These are phyloP conservation scores for Butyriboletus loyo DNA, from an alignment of 768 basidiomycete species.

Conservation along the genomic window DNA sequence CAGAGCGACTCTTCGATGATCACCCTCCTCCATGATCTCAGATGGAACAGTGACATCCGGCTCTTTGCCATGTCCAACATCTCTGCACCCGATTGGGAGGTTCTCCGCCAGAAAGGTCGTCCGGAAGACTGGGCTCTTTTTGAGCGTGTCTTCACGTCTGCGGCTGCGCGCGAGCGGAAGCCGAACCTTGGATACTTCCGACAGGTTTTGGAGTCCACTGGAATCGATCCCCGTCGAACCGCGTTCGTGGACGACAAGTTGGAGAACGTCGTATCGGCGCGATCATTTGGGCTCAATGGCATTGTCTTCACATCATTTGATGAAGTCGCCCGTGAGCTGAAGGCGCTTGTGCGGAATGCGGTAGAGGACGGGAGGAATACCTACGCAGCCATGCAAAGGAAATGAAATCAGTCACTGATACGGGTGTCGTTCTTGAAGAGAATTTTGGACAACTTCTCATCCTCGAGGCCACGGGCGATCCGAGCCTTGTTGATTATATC, in stretches of 20 bases:
- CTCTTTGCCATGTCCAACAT: constrained; percentile 25
- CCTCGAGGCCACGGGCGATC: constrained; percentile 15
- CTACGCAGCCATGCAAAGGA: constrained; percentile 9
- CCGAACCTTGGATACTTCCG: constrained; percentile 20
- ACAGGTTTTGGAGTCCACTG: constrained; percentile 14
- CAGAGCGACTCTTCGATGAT: constrained; percentile 14
- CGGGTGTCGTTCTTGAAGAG: constrained; percentile 16
- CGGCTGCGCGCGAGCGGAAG: constrained; percentile 14
- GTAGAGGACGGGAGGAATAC: constrained; percentile 16
- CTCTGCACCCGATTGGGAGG: constrained; percentile 20
- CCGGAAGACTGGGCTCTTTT: constrained; percentile 18
- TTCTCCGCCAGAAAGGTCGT: constrained; percentile 11
- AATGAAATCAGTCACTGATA: constrained; percentile 17
- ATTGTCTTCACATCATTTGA: constrained; percentile 19
- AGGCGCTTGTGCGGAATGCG: constrained; percentile 13
- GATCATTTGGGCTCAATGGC: constrained; percentile 19
- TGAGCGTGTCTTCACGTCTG: constrained; percentile 20
- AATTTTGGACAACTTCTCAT: constrained; percentile 22
- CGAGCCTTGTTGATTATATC: constrained; percentile 17
- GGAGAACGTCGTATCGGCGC: constrained; percentile 20
- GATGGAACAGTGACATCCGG: neutral
- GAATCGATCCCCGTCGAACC: constrained; percentile 18
- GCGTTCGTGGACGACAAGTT: constrained; percentile 24
- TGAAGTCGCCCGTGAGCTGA: constrained; percentile 14
- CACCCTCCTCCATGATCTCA: constrained; percentile 15